Conservation (phyloP, 768 basidiomycete genomes). For the Suillus decipiens region DNA sequence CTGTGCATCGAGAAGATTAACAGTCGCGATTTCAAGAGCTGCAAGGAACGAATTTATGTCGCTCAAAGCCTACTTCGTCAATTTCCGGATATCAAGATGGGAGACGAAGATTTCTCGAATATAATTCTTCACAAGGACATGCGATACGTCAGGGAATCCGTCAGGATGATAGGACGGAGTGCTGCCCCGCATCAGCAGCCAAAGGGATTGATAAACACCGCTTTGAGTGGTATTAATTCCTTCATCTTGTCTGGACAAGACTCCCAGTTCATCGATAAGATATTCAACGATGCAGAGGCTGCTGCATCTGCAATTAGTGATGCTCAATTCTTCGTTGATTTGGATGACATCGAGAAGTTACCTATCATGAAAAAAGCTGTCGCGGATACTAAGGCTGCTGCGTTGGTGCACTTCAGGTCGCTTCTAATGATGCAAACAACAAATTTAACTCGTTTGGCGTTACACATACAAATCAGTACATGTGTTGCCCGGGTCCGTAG, state of each 20-base stretch:
- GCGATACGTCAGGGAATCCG: neutral
- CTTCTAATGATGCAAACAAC: neutral
- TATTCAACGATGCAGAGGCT: conserved; percentile 8
- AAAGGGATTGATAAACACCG: neutral
- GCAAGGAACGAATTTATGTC: conserved; percentile 21
- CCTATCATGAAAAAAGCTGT: conserved; percentile 8
- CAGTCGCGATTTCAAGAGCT: conserved; percentile 10
- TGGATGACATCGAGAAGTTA: conserved; percentile 11
- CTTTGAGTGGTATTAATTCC: neutral
- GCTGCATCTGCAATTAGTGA: conserved; percentile 14
- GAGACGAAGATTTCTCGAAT: neutral
- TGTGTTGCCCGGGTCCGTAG: neutral
- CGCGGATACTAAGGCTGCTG: neutral
- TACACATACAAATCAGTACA: conserved; percentile 14
- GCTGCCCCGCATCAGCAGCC: neutral
- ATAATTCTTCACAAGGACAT: conserved; percentile 11
- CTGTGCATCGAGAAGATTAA: conserved; percentile 10
- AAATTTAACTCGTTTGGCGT: conserved; percentile 11
- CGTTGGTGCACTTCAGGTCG: neutral
- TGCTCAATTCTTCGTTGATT: conserved; percentile 16
- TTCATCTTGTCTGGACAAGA: neutral
- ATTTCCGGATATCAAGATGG: conserved; percentile 3
- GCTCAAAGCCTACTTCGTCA: conserved; percentile 10
- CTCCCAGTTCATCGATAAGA: neutral
- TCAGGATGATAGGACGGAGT: neutral